A percentile compares a stretch with the other conserved stretches of the same genome.
Evolutionary conservation across 2,329 filamentous ascomycete species (phyloP).

Genomic region (Fusarium piperis): DNA sequence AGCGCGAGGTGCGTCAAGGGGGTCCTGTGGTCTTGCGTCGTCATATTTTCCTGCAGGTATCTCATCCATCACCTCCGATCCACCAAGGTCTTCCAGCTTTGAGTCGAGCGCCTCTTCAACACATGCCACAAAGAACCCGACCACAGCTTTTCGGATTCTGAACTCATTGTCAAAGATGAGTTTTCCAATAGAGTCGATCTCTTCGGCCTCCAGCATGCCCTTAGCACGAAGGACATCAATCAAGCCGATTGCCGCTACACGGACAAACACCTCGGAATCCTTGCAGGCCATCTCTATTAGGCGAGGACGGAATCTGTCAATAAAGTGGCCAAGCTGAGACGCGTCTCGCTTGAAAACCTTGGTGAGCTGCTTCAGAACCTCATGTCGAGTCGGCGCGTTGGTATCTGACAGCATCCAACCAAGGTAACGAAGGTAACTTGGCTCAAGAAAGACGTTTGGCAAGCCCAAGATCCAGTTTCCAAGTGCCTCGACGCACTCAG

Average conservation of each 20-base stretch:
- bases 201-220: slow-evolving; percentile 88
- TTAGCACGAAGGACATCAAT: slow-evolving; percentile 84
- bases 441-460: slow-evolving; percentile 89
- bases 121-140: slow-evolving; percentile 89
- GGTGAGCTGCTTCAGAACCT: slow-evolving; percentile 85
- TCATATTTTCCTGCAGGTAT: slow-evolving; percentile 73
- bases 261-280: slow-evolving; percentile 83
- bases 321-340: slow-evolving; percentile 89
- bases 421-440: slow-evolving; percentile 88
- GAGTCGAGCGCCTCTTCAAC: slow-evolving; percentile 83
- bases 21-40: slow-evolving; percentile 55
- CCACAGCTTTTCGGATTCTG: slow-evolving; percentile 86
- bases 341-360: slow-evolving; percentile 83
- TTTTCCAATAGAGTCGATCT: slow-evolving; percentile 88
- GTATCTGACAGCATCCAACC: slow-evolving; percentile 95
- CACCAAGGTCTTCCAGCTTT: slow-evolving; percentile 85
- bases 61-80: slow-evolving; percentile 80
- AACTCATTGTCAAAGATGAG: slow-evolving; percentile 90
- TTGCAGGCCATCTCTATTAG: slow-evolving; percentile 92
- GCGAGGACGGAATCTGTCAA: slow-evolving; percentile 86
- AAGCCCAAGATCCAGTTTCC: slow-evolving; percentile 89
- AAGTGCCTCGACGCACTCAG: slow-evolving; percentile 87
- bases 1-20: slow-evolving; percentile 78
- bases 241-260: slow-evolving; percentile 81
- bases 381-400: slow-evolving; percentile 77